Conservation (phyloP, 2,329 filamentous ascomycete species). For the Escovopsis sp. region DNA sequence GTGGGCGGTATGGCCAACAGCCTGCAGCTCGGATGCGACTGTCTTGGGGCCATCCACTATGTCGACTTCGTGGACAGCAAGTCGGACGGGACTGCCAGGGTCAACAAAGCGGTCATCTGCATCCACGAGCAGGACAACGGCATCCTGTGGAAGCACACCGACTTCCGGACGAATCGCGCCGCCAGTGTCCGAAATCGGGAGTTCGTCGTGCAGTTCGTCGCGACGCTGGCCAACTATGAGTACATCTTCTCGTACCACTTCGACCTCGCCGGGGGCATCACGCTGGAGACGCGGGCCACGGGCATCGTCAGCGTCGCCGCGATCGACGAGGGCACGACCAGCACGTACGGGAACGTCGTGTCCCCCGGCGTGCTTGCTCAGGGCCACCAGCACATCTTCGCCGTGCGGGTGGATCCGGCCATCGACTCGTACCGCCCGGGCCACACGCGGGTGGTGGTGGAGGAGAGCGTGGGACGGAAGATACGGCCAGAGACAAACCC, state of each 20-base stretch:
- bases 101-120: constrained; percentile 45
- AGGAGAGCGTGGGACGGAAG: constrained; percentile 21
- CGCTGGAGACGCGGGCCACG: constrained; percentile 47
- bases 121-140: constrained; percentile 58
- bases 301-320: constrained; percentile 47
- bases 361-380: constrained; percentile 48
- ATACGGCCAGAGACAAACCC: constrained; percentile 40
- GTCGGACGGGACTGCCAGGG: constrained; percentile 34
- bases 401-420: constrained; percentile 47
- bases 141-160: constrained; percentile 57
- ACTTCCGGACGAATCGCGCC: constrained; percentile 47
- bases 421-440: constrained; percentile 33
- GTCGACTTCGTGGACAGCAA: constrained; percentile 42
- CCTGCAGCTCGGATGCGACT: constrained; percentile 52
- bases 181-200: constrained; percentile 45
- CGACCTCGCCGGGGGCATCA: constrained; percentile 45
- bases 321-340: constrained; percentile 38
- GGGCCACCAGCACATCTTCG: constrained; percentile 58
- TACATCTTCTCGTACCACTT: constrained; percentile 41
- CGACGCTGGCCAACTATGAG: constrained; percentile 57
- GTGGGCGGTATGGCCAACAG: constrained; percentile 54
- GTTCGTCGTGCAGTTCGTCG: constrained; percentile 52
- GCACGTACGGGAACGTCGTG: constrained; percentile 45
- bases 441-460: constrained; percentile 32
- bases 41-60: constrained; percentile 50